Conservation (phyloP, 306 rosid genomes). For the Rosa persica region DNA sequence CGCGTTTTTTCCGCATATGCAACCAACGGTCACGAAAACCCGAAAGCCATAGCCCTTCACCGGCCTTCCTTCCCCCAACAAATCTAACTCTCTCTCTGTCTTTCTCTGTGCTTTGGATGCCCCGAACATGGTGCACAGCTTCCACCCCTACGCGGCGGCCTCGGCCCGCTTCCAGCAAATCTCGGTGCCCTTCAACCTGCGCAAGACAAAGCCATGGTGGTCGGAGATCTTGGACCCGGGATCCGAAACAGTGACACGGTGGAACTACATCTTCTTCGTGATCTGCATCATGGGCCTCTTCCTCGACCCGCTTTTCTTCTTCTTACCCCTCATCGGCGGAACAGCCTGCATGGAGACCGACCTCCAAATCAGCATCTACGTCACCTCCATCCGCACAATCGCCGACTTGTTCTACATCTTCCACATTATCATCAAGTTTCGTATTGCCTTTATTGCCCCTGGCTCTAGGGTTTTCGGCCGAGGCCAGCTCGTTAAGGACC, state of each 20-base stretch:
- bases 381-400: conserved; percentile 65
- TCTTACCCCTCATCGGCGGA: conserved; percentile 52
- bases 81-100: background rate
- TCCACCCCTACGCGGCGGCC: conserved; percentile 18
- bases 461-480: conserved; percentile 55
- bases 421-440: conserved; percentile 66
- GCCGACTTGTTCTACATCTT: conserved; percentile 66
- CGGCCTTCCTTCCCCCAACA: background rate
- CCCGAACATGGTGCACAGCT: conserved; percentile 21
- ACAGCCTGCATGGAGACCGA: conserved; percentile 58
- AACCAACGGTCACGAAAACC: background rate
- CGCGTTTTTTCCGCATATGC: background rate
- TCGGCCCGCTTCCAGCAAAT: conserved; percentile 41
- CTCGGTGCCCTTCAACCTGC: conserved; percentile 42
- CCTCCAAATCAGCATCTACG: conserved; percentile 43
- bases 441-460: conserved; percentile 58
- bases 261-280: conserved; percentile 65
- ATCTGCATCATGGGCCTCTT: conserved; percentile 64
- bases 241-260: conserved; percentile 45
- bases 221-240: conserved; percentile 63
- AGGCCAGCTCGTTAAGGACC: conserved; percentile 69
- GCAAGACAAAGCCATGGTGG: conserved; percentile 73
- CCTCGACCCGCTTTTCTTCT: conserved; percentile 86
- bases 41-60: background rate
- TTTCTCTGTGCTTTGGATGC: background rate